Evolutionary conservation across 345 rosid genomes (phyloP), one percentile per base, ranked within the genome.

Genomic region (Clausena lansium): DNA sequence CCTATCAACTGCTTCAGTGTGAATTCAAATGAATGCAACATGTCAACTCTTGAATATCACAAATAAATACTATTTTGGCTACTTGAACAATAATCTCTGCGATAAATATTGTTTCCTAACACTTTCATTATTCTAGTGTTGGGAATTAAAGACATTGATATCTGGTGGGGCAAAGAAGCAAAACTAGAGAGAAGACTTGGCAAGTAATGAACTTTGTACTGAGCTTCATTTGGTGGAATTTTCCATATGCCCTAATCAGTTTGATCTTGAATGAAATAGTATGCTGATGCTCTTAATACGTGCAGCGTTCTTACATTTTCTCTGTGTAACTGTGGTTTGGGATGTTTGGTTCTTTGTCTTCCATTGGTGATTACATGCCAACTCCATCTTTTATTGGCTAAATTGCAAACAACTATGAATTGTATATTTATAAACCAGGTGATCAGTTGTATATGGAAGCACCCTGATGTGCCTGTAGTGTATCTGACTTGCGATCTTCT

Each of bases 401-500:
- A 28, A 5, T 70, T 28, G 6, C 14, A 19, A n/a, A 39, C 22
- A 32, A 67, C 52, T 0, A 36, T 14, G 55, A 59, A 60, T 77
- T 70, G 50, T 39, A 24, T 62, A 13, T 69, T 55, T 7, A 28
- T 82, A 86, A 83, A 72, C 79, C 88, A 95, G 98, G 86, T 93
- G 33, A 79, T 92, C 75, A 85, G 81, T 77, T 95, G 98, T 67
- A 91, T 95, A 84, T 93, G 98, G 98, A 89, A 88, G 83, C 92
- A 95, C 70, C 97, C 97, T 25, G 86, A 84, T 54, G 91, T 90
- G 76, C 58, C 87, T 2, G 76, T 77, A 70, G 93, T 95, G 62
- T 89, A 95, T 85, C 89, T 95, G 83, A 86, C 94, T 25, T 87
- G 92, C 20, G 91, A 91, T 78, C 85, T 92, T 74, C 87, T 93